A percentile compares a stretch with the other conserved stretches of the same genome.
These are phyloP conservation scores for Laguncularia racemosa DNA, from an alignment of 345 rosid genomes.

Conservation along the genomic window DNA sequence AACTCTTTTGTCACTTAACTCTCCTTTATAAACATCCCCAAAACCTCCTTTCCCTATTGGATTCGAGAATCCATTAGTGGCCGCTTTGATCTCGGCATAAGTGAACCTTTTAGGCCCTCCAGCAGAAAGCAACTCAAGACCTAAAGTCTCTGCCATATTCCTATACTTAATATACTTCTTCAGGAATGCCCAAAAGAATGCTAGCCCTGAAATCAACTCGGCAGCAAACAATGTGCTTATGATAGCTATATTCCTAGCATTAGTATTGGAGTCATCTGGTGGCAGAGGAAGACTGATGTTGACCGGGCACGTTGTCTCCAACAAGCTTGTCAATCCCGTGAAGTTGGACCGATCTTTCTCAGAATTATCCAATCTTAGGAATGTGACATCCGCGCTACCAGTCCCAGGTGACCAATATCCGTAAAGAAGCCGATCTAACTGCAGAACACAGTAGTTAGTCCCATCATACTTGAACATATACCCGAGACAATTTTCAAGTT, in stretches of 20 bases:
- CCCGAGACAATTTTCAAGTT: constrained; percentile 25
- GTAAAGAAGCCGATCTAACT: constrained; percentile 23
- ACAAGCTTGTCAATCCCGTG: constrained; percentile 42
- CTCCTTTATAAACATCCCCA: constrained; percentile 65
- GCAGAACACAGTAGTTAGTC: constrained; percentile 39
- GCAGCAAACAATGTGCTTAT: constrained; percentile 51
- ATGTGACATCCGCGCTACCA: constrained; percentile 25
- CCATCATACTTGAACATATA: constrained; percentile 54
- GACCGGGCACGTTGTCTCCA: constrained; percentile 52
- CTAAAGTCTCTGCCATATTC: constrained; percentile 65
- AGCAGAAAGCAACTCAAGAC: constrained; percentile 58
- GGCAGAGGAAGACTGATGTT: constrained; percentile 47
- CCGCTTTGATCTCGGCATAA: constrained; percentile 45
- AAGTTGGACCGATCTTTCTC: constrained; percentile 31
- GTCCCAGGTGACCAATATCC: constrained; percentile 66
- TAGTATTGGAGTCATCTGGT: constrained; percentile 39
- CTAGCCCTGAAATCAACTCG: constrained; percentile 47
- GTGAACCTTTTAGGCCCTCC: constrained; percentile 63
- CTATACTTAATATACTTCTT: constrained; percentile 60
- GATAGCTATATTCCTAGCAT: constrained; percentile 41
- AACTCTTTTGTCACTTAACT: constrained; percentile 43
- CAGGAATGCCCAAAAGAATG: constrained; percentile 53
- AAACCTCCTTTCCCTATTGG: constrained; percentile 59
- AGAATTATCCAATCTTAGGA: constrained; percentile 33
- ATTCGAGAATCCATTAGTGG: constrained; percentile 40